A percentile compares a stretch with the other conserved stretches of the same genome.
These are phyloP conservation scores for Coleophoma crateriformis DNA, from an alignment of 2,329 filamentous ascomycete species.

Conservation along the genomic window DNA sequence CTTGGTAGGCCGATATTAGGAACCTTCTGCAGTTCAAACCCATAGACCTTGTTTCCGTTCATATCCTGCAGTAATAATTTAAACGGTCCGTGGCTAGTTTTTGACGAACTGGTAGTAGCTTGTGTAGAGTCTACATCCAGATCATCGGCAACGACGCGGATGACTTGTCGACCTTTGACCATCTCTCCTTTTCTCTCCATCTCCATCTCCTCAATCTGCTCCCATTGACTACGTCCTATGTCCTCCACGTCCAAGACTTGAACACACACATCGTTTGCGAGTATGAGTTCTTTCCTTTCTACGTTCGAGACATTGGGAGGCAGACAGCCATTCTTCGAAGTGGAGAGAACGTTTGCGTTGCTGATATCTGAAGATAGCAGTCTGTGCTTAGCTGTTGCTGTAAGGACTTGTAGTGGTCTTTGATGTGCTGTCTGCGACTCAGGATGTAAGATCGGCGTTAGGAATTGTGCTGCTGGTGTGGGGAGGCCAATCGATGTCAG, in stretches of 20 bases:
- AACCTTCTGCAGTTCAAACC: constrained; percentile 64
- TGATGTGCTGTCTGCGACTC: constrained; percentile 34
- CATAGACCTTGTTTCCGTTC: constrained; percentile 62
- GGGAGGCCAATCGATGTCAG: constrained; percentile 14
- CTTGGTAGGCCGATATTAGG: constrained; percentile 52
- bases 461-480: constrained; percentile 13
- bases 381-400: constrained; percentile 76
- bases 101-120: constrained; percentile 4
- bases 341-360: constrained; percentile 44
- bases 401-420: constrained; percentile 63
- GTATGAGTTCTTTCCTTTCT: constrained; percentile 44
- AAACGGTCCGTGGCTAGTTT: constrained; percentile 50
- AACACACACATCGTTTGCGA: constrained; percentile 62
- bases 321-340: constrained; percentile 38
- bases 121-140: constrained; percentile 27
- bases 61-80: constrained; percentile 80
- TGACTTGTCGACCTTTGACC: constrained; percentile 72
- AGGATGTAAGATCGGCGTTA: constrained; percentile 34
- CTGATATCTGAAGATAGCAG: constrained; percentile 76
- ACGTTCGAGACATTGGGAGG: constrained; percentile 53
- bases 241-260: constrained; percentile 88
- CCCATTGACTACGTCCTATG: constrained; percentile 73
- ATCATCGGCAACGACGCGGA: constrained; percentile 57
- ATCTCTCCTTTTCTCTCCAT: constrained; percentile 66
- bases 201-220: constrained; percentile 80